Base-by-base conservation (phyloP, 1,284 basidiomycete genomes). In the Pyrrhoderma noxium region DNA sequence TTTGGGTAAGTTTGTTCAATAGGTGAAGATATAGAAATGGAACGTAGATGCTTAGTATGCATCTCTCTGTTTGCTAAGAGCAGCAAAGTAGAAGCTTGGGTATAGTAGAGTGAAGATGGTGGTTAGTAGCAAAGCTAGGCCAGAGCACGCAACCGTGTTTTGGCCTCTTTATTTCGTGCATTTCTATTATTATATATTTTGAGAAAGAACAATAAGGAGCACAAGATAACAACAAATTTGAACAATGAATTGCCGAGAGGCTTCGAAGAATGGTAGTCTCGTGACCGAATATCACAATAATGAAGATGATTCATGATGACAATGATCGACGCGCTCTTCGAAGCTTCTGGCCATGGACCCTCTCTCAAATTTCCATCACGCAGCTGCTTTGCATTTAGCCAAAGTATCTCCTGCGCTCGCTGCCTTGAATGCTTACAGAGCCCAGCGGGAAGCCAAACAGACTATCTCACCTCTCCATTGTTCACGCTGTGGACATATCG, bases 391-490 rank as follows among this genome's bases (percentile, higher is more conserved):
- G 16, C 36, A 45, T 16, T 64, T 85, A 45, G 67, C 76, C 25
- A 56, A 72, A 5, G 58, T 75, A 38, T 78, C 80, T 5, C 72
- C 79, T 4, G 47, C 69, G 37, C 73, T 87, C 39, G 74, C 85
- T 14, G 80, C 83, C 39, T 67, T 82, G 25, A 81, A 85, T 60
- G 64, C 71, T 0, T 58, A 66, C n/a, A 71, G 76, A 48, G 64
- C 63, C 11, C 65, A 61, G 42, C 56, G 57, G 2, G 60, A 64
- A 38, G 67, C 70, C 47, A 50, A 59, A 13, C 35, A 62, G 2
- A 35, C 59, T 22, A 51, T 65, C 49, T 53, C 51, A 43, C 46
- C 56, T 21, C 61, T 67, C 2, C 70, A 73, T 51, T 85, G 82
- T 62, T 48, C 62, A 1, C 69, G 65, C 65, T 85, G 82, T 57